These are phyloP conservation scores for Candida pseudofarinosa DNA, from an alignment of 805 yeast genomes.

Conservation along the genomic window DNA sequence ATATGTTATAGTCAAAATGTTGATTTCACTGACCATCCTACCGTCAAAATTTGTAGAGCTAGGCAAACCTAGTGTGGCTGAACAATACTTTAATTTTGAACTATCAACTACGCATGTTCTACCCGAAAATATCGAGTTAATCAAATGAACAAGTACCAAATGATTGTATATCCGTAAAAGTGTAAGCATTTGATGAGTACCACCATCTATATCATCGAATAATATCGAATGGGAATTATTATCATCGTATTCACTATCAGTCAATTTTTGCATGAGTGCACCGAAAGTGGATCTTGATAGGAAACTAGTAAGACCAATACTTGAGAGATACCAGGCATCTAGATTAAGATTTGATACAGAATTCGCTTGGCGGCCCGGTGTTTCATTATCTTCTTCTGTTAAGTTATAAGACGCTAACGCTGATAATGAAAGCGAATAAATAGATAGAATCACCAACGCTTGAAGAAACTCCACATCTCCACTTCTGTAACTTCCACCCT, in stretches of 20 bases:
- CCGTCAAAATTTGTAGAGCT: conserved; percentile 76
- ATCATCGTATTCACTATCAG: not conserved
- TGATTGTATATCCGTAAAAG: conserved; percentile 69
- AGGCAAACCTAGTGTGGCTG: conserved; percentile 51
- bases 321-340: conserved; percentile 70
- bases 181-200: conserved; percentile 50
- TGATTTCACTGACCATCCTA: conserved; percentile 75
- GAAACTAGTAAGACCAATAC: conserved; percentile 61
- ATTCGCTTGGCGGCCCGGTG: conserved; percentile 1
- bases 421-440: conserved; percentile 61
- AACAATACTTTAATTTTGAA: conserved; percentile 53
- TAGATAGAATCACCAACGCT: conserved; percentile 59
- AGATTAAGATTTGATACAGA: conserved; percentile 40
- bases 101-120: conserved; percentile 61
- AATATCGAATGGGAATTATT: conserved; percentile 21
- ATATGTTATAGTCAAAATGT: conserved; percentile 55
- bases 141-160: conserved; percentile 60
- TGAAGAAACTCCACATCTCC: conserved; percentile 59
- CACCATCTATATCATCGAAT: conserved; percentile 30
- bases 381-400: conserved; percentile 1
- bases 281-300: conserved; percentile 50
- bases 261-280: conserved; percentile 19
- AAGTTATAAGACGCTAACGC: conserved; percentile 24
- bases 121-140: conserved; percentile 64
- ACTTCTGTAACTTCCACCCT: conserved; percentile 9